Percentiles rank a stretch among this genome's conserved stretches.
These are phyloP conservation scores for Beta corolliflora DNA, from an alignment of 179 eudicot species.

Conservation along the genomic window DNA sequence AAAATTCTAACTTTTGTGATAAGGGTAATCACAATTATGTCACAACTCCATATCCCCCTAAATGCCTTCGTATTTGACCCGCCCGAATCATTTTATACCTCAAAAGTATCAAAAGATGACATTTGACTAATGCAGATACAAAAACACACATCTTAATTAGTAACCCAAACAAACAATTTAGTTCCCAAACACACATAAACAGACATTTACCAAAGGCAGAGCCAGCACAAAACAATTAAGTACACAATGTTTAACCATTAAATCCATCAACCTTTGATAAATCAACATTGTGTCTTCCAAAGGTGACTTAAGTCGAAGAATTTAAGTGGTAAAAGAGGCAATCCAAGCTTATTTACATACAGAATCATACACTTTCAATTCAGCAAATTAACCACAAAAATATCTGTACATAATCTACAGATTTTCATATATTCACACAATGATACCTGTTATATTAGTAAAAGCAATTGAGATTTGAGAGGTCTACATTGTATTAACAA, in stretches of 20 bases:
- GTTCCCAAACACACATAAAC: too few relatives aligned
- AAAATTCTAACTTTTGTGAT: too few relatives aligned
- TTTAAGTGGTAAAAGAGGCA: background rate
- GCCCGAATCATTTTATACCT: too few relatives aligned
- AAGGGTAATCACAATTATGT: too few relatives aligned
- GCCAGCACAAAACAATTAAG: too few relatives aligned
- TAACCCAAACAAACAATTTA: too few relatives aligned
- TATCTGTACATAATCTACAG: background rate
- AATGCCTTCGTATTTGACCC: too few relatives aligned
- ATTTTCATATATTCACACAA: background rate
- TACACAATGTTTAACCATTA: background rate
- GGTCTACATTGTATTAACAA: constrained; percentile 24
- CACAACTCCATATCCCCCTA: too few relatives aligned
- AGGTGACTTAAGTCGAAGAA: background rate
- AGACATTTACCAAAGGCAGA: too few relatives aligned
- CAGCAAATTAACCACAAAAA: background rate
- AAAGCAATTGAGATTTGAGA: constrained; percentile 6
- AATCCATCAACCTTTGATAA: background rate
- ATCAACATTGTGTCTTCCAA: background rate
- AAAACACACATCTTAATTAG: too few relatives aligned
- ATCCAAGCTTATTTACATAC: background rate
- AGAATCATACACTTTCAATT: background rate
- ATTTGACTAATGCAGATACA: too few relatives aligned
- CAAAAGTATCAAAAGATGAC: too few relatives aligned
- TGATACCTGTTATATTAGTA: background rate